phyloP scores from a whole-genome alignment of 495 filamentous ascomycete species.

The Aspergillus nidulans region DNA sequence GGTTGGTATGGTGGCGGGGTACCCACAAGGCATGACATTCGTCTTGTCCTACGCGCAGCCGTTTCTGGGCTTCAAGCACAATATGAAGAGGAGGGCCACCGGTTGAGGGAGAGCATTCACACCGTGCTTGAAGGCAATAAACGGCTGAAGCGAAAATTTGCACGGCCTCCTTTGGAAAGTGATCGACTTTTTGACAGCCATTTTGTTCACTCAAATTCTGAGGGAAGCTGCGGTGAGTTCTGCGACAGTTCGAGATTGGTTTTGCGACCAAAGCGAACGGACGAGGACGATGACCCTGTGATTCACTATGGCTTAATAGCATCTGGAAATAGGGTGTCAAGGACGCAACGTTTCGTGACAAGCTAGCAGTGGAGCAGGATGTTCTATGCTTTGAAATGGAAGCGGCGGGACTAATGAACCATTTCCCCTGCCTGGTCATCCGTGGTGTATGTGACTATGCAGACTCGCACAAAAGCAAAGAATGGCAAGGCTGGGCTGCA shows the following conservation, averaged over 20 bases:
- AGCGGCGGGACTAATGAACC: not conserved
- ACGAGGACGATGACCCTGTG: constrained; percentile 10
- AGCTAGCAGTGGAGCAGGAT: constrained; percentile 28
- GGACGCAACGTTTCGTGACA: constrained; percentile 18
- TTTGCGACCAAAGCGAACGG: not conserved
- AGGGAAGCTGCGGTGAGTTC: constrained; percentile 2
- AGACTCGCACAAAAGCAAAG: constrained; percentile 1
- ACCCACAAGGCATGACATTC: constrained; percentile 3
- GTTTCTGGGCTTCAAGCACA: not conserved
- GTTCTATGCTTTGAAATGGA: constrained; percentile 25
- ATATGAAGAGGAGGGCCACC: constrained; percentile 13
- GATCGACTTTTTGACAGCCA: not conserved
- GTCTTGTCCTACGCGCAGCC: constrained; percentile 11
- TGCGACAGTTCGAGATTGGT: constrained; percentile 1
- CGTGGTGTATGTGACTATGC: constrained; percentile 3
- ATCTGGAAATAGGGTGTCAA: constrained; percentile 19
- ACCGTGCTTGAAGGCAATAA: constrained; percentile 10
- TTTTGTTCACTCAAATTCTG: not conserved
- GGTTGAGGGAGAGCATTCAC: constrained; percentile 12
- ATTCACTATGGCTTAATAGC: constrained; percentile 23
- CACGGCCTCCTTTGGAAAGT: not conserved
- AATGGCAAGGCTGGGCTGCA: constrained; percentile 15
- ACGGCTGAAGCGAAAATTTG: constrained; percentile 1
- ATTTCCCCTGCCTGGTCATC: constrained; percentile 2
- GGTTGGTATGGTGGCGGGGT: constrained; percentile 9